Percentiles rank a stretch among this genome's conserved stretches.
Conservation (phyloP, 495 filamentous ascomycete species). For the Lasiosphaeria hispida region DNA sequence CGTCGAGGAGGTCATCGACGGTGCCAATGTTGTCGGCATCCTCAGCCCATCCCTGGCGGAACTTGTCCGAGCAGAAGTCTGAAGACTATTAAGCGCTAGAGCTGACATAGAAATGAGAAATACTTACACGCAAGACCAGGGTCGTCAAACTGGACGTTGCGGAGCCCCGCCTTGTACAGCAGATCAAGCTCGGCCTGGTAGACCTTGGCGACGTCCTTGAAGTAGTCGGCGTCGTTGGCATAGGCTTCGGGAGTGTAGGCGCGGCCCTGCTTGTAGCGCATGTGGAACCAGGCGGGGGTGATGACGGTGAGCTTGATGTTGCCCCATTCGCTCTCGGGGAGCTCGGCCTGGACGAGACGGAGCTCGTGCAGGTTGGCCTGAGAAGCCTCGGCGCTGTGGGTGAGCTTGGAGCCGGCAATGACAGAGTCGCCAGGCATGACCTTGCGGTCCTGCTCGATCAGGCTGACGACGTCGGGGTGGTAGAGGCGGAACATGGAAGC, state of each 20-base stretch:
- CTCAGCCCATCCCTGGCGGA: slow-evolving; percentile 65
- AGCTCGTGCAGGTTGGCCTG: slow-evolving; percentile 67
- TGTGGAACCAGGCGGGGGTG: slow-evolving; percentile 65
- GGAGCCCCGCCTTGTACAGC: slow-evolving; percentile 65
- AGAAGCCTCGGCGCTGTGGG: slow-evolving; percentile 61
- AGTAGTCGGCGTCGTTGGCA: slow-evolving; percentile 65
- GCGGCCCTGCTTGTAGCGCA: slow-evolving; percentile 67
- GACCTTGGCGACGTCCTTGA: slow-evolving; percentile 69
- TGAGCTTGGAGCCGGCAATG: slow-evolving; percentile 70
- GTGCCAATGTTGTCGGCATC: slow-evolving; percentile 54
- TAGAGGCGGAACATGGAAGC: slow-evolving; percentile 69
- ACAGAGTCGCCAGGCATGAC: slow-evolving; percentile 73
- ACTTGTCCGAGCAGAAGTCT: slow-evolving; percentile 78
- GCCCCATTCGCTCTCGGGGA: slow-evolving; percentile 57
- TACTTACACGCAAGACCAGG: slow-evolving; percentile 71
- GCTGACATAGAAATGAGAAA: background rate
- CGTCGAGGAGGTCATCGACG: slow-evolving; percentile 63
- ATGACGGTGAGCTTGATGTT: slow-evolving; percentile 73
- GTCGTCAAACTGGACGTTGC: slow-evolving; percentile 75
- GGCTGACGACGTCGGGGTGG: slow-evolving; percentile 75
- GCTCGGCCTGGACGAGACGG: slow-evolving; percentile 60
- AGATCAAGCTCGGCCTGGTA: slow-evolving; percentile 63
- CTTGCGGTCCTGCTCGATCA: slow-evolving; percentile 56
- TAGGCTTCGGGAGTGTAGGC: slow-evolving; percentile 68
- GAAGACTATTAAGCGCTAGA: background rate